Conservation (phyloP, 352 stramenopile genomes). For the Globisporangium nagaii region DNA sequence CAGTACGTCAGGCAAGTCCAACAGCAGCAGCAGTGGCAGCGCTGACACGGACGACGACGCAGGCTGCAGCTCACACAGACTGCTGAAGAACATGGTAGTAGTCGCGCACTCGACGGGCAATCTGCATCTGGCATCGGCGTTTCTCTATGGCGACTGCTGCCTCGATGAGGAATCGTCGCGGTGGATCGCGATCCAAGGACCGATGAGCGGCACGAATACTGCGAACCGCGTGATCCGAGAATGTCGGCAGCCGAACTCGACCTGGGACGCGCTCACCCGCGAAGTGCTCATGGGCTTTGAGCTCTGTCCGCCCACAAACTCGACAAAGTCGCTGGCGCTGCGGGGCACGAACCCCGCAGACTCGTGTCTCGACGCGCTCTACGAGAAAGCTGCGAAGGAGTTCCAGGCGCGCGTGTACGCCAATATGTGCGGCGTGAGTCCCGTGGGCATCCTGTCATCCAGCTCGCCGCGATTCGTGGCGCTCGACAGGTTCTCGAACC, state of each 20-base stretch:
- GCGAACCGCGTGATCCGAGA: constrained; percentile 8
- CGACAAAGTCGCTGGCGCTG: background rate
- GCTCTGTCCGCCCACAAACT: constrained; percentile 5
- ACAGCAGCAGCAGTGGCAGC: background rate
- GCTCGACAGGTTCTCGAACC: constrained; percentile 15
- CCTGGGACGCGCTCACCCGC: constrained; percentile 2
- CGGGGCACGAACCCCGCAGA: background rate
- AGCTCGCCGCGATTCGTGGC: constrained; percentile 14
- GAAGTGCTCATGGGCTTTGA: constrained; percentile 1
- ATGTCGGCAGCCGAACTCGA: constrained; percentile 4
- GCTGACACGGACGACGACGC: background rate
- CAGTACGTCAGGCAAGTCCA: background rate
- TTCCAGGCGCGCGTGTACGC: constrained; percentile 5
- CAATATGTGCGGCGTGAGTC: constrained; percentile 24
- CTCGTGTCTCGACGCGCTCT: constrained; percentile 8
- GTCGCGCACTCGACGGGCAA: constrained; percentile 42
- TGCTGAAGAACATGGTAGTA: constrained; percentile 20
- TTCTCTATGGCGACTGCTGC: constrained; percentile 18
- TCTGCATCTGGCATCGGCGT: constrained; percentile 19
- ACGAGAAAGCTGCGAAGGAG: background rate
- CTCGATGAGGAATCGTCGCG: constrained; percentile 9
- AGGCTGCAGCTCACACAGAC: background rate
- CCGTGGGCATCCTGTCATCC: constrained; percentile 13
- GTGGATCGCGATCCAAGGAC: constrained; percentile 21
- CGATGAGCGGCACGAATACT: constrained; percentile 14